These are phyloP conservation scores for Paulownia fortunei DNA, from an alignment of 257 asterid species.

Conservation along the genomic window DNA sequence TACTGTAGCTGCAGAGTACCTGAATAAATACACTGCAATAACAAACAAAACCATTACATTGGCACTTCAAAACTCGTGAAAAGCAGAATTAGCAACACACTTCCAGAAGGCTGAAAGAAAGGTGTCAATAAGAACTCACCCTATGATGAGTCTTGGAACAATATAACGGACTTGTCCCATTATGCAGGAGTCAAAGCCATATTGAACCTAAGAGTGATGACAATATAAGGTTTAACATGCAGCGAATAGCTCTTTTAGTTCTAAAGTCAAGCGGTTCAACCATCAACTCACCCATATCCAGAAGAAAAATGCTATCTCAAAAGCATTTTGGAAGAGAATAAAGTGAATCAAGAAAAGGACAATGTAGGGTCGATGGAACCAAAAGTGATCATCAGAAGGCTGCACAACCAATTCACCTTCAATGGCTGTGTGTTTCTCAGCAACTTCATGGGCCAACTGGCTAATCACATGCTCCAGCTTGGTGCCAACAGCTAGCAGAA, in stretches of 20 bases:
- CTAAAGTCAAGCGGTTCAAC: background rate
- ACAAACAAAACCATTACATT: conserved; percentile 23
- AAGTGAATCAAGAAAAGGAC: conserved; percentile 88
- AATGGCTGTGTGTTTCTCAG: conserved; percentile 93
- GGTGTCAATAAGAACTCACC: conserved; percentile 48
- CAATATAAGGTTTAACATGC: background rate
- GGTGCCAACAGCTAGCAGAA: conserved; percentile 90
- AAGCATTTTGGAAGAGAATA: conserved; percentile 96
- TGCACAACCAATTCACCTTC: conserved; percentile 89
- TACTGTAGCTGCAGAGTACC: conserved; percentile 94
- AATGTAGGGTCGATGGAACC: conserved; percentile 82
- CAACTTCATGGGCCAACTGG: conserved; percentile 92
- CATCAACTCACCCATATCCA: conserved; percentile 82
- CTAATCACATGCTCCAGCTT: conserved; percentile 91
- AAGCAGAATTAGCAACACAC: background rate
- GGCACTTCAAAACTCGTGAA: background rate
- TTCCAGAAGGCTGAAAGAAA: background rate
- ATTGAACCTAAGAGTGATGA: conserved; percentile 64
- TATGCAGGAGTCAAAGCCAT: conserved; percentile 93
- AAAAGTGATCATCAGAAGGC: conserved; percentile 92
- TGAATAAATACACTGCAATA: conserved; percentile 76
- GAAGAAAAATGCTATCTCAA: conserved; percentile 97
- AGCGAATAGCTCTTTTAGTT: background rate
- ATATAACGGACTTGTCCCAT: conserved; percentile 83
- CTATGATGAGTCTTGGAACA: conserved; percentile 86